phyloP scores from a whole-genome alignment of 2,329 filamentous ascomycete genomes.

The Epichloe typhina region DNA sequence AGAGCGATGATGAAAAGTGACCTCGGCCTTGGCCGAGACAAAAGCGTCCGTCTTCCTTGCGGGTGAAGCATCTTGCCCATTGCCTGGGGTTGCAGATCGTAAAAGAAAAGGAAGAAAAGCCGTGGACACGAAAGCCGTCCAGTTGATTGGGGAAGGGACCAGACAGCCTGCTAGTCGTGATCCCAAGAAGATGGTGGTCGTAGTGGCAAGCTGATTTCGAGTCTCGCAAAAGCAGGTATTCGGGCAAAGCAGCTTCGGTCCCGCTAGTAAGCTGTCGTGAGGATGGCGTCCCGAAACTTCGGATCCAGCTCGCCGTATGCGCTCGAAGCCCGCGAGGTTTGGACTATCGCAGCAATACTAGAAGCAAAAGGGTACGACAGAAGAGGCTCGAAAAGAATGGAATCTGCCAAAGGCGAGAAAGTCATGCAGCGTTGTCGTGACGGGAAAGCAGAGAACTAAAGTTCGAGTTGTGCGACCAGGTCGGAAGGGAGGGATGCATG shows the following conservation, averaged over 20 bases:
- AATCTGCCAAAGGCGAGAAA: conserved; percentile 2
- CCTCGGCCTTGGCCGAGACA: conserved; percentile 26
- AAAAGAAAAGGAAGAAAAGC: background rate
- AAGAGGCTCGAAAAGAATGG: conserved; percentile 3
- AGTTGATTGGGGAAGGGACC: background rate
- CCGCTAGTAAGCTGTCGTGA: background rate
- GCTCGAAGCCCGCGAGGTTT: background rate
- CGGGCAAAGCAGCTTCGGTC: background rate
- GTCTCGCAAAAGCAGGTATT: no score
- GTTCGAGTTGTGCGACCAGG: background rate
- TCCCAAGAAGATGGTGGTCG: background rate
- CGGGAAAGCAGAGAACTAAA: background rate
- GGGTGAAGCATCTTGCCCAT: conserved; percentile 22
- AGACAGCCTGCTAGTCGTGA: conserved; percentile 4
- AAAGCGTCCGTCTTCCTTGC: conserved; percentile 16
- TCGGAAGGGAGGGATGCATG: background rate
- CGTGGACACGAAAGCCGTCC: background rate
- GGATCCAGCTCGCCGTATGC: background rate
- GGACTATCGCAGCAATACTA: background rate
- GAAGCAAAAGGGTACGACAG: background rate
- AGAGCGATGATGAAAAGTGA: conserved; percentile 27
- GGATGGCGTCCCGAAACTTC: background rate
- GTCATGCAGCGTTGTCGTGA: background rate
- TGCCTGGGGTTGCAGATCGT: background rate
- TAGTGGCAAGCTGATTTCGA: background rate